Evolutionary conservation across 2,329 filamentous ascomycete genomes (phyloP).

Genomic region (Paraconiothyrium sp.): DNA sequence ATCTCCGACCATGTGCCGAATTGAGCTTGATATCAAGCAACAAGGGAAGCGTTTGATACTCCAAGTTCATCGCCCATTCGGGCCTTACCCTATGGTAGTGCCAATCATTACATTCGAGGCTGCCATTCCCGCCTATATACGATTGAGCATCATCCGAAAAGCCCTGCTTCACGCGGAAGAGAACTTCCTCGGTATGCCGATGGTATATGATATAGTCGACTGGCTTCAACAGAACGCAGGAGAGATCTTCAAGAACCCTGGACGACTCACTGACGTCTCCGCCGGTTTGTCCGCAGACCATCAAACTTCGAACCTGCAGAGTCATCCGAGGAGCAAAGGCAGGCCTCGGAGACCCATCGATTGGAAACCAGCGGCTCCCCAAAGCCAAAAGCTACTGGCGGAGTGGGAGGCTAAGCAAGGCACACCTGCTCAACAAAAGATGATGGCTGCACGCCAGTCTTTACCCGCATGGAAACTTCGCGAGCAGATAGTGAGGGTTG

Average conservation of each 20-base stretch:
- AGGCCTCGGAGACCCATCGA: slow-evolving; percentile 64
- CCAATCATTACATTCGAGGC: slow-evolving; percentile 74
- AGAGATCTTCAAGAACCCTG: slow-evolving; percentile 83
- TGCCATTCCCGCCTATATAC: slow-evolving; percentile 87
- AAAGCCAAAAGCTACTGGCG: slow-evolving; percentile 66
- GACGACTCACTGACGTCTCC: slow-evolving; percentile 83
- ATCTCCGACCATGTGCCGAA: slow-evolving; percentile 72
- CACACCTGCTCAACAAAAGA: slow-evolving; percentile 73
- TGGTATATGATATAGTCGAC: slow-evolving; percentile 89
- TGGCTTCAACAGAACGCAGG: slow-evolving; percentile 90
- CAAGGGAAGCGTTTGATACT: slow-evolving; percentile 59
- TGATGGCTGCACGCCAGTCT: slow-evolving; percentile 75
- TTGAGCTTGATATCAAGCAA: slow-evolving; percentile 67
- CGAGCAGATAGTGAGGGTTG: slow-evolving; percentile 78
- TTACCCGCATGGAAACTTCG: slow-evolving; percentile 89
- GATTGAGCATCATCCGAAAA: slow-evolving; percentile 84
- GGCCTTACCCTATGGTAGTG: slow-evolving; percentile 74
- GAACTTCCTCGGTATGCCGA: slow-evolving; percentile 81
- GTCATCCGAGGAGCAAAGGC: slow-evolving; percentile 30
- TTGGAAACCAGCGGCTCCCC: slow-evolving; percentile 67
- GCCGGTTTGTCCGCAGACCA: slow-evolving; percentile 70
- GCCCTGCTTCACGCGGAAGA: slow-evolving; percentile 75
- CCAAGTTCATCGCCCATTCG: slow-evolving; percentile 75
- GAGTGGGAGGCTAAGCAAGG: slow-evolving; percentile 76
- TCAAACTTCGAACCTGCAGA: slow-evolving; percentile 40